Percentiles rank a stretch among this genome's conserved stretches.
phyloP scores from a whole-genome alignment of 2,329 filamentous ascomycete species.

The Colletotrichum echinochloae region DNA sequence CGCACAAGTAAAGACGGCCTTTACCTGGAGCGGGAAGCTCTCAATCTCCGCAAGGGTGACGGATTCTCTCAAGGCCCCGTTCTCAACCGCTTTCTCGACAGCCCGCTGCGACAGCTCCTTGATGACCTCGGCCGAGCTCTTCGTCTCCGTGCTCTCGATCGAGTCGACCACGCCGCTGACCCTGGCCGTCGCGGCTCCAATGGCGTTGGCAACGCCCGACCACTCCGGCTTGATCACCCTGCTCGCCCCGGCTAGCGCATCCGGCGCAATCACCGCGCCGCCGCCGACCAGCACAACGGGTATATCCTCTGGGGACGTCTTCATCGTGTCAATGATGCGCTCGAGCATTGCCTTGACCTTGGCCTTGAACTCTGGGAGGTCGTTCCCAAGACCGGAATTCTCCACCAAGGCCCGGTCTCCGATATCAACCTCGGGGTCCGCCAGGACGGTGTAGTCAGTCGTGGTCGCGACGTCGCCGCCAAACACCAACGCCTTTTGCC shows the following conservation, averaged over 20 bases:
- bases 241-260: conserved; percentile 66
- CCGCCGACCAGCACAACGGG: conserved; percentile 73
- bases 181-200: conserved; percentile 71
- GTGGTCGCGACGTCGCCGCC: conserved; percentile 68
- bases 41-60: conserved; percentile 65
- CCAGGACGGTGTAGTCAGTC: conserved; percentile 64
- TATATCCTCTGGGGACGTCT: conserved; percentile 68
- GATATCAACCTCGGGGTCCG: conserved; percentile 52
- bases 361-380: conserved; percentile 53
- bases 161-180: conserved; percentile 67
- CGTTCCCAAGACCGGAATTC: conserved; percentile 46
- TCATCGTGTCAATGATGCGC: conserved; percentile 71
- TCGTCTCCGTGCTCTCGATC: conserved; percentile 60
- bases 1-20: conserved; percentile 8
- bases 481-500: conserved; percentile 66
- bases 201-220: conserved; percentile 72
- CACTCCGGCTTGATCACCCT: conserved; percentile 67
- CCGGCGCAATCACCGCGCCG: conserved; percentile 69
- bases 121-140: conserved; percentile 51
- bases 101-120: conserved; percentile 55
- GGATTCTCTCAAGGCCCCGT: conserved; percentile 58
- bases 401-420: conserved; percentile 56
- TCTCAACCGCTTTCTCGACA: conserved; percentile 57
- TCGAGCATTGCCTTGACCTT: conserved; percentile 65
- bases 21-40: conserved; percentile 64